Evolutionary conservation across 306 rosid species (phyloP), one percentile per base, ranked within the genome.

Genomic region (Sindora glabra): DNA sequence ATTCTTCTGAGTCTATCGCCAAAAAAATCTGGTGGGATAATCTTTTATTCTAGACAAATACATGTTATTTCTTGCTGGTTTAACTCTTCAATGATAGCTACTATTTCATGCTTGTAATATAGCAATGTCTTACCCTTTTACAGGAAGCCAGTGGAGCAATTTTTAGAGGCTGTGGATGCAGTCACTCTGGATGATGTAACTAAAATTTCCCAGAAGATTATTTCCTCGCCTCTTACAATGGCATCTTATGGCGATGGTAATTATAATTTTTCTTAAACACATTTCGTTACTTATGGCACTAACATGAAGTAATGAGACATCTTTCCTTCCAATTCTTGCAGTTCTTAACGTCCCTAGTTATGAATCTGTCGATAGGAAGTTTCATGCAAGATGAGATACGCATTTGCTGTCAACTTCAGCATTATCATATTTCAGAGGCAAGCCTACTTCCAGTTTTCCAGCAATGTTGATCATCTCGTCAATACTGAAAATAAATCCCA

Each of bases 221-320:
- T 94, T 42, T 84, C 97, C 45, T 86, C 99, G 10, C 97, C 99
- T 73, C 68, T 94, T 81, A 86, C 99, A 22, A 77, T 94, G 97
- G 99, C 94, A 71, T 83, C 99, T 8, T 86, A 74, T 51, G 99
- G 97, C 46, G 85, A 86, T 62, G 97, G 99, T 94, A 86, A 83
- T 52, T 45, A 34, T 23, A 42, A 1, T 29, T 4, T 8, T 18
- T 27, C 16, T 9, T 27, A 56, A 5, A 8, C 37, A 11, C 33
- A 51, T 46, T 42, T 66, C 59, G 53, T 41, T 42, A 15, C 2
- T 38, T 25, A 10, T 41, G 17, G 24, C 44, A 5, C 46, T 26
- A 18, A 8, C 18, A 8, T n/a, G 52, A 56, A 45, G 7, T 63
- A 23, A 33, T 50, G 24, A 44, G 29, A 17, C 14, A 48, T 34